Evolutionary conservation across 176 grass and related monocot genomes (phyloP), one percentile per base, ranked within the genome.

Genomic region (Musa acuminata): DNA sequence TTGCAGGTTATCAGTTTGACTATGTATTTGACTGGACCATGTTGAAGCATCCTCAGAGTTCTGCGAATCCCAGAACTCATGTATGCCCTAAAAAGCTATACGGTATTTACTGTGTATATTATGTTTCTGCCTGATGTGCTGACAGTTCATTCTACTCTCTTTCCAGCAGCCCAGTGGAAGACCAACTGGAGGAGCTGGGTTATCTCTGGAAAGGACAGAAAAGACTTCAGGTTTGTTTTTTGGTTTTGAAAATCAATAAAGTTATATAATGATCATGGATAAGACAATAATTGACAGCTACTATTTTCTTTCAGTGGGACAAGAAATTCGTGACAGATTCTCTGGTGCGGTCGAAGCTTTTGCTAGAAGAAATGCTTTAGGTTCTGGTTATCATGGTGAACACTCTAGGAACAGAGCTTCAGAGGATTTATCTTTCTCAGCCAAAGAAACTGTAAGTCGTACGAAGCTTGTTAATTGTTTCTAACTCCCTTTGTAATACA

Each of bases 1-100:
- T 19, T 83, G 27, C 84, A 96, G 93, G 93, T 55, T 88, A 92
- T 79, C 87, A 96, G 81, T 92, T 92, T 59, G 93, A 96, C 82
- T 96, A 92, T 58, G 87, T 96, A 35, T 96, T 96, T 81, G 93
- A 96, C 75, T 92, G 89, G 93, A 96, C 93, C 24, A 75, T 80
- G 64, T 76, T 88, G 60, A 96, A 92, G 74, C 86, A 84, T 81
- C 87, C 87, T 87, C 89, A 92, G 82, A 90, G 72, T 51, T 67
- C 65, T 25, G 75, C 85, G 53, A 90, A 79, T 73, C 81, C 71
- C 25, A 92, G 88, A 88, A 53, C 87, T 52, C 84, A 75, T 71
- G 93, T 96, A 88, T 82, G 82, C 43, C 35, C 35, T 43, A 67
- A 59, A 54, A 70, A 35, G 60, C 80, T 13, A 75, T 11, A 20